A percentile compares a stretch with the other conserved stretches of the same genome.
Conservation (phyloP, 352 stramenopile species). For the Globisporangium camurandrum region DNA sequence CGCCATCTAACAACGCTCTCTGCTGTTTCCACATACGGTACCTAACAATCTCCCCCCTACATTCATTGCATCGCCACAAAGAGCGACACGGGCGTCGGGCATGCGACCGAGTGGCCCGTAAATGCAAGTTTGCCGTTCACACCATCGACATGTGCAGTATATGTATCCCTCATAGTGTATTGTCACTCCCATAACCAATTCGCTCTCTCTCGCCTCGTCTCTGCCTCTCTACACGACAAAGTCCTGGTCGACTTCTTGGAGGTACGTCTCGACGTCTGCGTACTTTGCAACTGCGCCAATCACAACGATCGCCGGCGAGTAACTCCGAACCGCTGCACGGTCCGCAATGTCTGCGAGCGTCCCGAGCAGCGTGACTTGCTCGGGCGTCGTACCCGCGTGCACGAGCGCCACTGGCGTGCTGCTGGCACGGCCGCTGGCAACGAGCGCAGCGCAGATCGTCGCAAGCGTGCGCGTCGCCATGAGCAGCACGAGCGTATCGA, state of each 20-base stretch:
- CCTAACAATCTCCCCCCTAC: too few relatives aligned
- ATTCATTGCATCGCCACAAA: constrained; percentile 11
- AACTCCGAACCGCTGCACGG: constrained; percentile 40
- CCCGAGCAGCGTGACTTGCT: constrained; percentile 43
- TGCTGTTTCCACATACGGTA: too few relatives aligned
- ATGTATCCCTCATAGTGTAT: too few relatives aligned
- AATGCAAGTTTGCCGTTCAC: constrained; percentile 23
- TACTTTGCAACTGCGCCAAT: constrained; percentile 56
- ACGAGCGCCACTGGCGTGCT: constrained; percentile 53
- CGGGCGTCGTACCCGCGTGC: constrained; percentile 48
- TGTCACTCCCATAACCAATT: too few relatives aligned
- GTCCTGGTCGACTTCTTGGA: constrained; percentile 31
- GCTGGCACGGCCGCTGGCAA: constrained; percentile 25
- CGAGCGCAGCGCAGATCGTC: constrained; percentile 32
- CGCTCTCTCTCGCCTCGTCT: too few relatives aligned
- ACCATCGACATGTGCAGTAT: constrained; percentile 23
- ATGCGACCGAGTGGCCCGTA: constrained; percentile 20
- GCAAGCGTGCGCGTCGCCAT: constrained; percentile 71
- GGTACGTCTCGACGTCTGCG: constrained; percentile 39
- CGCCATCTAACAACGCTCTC: too few relatives aligned
- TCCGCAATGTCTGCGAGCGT: constrained; percentile 41
- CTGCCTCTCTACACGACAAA: constrained; percentile 6
- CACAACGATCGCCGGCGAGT: constrained; percentile 68
- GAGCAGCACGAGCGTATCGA: constrained; percentile 90
- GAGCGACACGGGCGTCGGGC: constrained; percentile 35